Percentiles rank a stretch among this genome's conserved stretches.
phyloP scores from a whole-genome alignment of 352 stramenopile genomes.

The Pythium coloratum region DNA sequence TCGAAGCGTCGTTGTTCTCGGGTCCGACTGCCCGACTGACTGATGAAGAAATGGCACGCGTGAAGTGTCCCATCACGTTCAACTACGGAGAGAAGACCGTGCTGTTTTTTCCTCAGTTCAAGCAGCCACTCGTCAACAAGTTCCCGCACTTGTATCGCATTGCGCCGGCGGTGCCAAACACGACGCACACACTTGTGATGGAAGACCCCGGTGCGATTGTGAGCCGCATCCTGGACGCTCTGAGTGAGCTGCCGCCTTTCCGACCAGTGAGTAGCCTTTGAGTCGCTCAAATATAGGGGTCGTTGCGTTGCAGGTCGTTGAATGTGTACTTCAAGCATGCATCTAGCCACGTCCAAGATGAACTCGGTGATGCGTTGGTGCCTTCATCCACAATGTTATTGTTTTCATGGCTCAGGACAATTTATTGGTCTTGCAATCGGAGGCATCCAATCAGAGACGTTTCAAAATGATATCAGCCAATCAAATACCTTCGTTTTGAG shows the following conservation, averaged over 20 bases:
- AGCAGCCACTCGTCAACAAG: conserved; percentile 16
- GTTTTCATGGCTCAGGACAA: too few species aligned
- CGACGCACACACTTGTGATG: conserved; percentile 43
- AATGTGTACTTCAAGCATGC: too few species aligned
- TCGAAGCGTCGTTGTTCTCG: conserved; percentile 43
- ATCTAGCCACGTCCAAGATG: too few species aligned
- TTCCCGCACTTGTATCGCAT: conserved; percentile 45
- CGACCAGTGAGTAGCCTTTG: neutral
- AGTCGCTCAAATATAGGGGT: too few species aligned
- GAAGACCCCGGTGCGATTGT: conserved; percentile 32
- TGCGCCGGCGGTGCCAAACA: conserved; percentile 27
- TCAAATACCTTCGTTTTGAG: neutral
- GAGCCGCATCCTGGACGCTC: conserved; percentile 33
- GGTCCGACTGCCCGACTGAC: conserved; percentile 24
- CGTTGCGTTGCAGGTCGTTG: too few species aligned
- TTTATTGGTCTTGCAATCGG: neutral
- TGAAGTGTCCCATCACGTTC: conserved; percentile 32
- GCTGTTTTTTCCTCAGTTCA: conserved; percentile 35
- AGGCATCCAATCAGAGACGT: neutral
- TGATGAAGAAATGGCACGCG: conserved; percentile 28
- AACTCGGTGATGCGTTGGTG: too few species aligned
- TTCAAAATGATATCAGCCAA: neutral
- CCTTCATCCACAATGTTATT: neutral
- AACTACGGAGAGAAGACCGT: conserved; percentile 45
- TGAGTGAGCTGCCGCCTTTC: neutral